Percentiles rank a stretch among this genome's conserved stretches.
These are phyloP conservation scores for Limnanthes douglasii DNA, from an alignment of 345 rosid species.

Conservation along the genomic window DNA sequence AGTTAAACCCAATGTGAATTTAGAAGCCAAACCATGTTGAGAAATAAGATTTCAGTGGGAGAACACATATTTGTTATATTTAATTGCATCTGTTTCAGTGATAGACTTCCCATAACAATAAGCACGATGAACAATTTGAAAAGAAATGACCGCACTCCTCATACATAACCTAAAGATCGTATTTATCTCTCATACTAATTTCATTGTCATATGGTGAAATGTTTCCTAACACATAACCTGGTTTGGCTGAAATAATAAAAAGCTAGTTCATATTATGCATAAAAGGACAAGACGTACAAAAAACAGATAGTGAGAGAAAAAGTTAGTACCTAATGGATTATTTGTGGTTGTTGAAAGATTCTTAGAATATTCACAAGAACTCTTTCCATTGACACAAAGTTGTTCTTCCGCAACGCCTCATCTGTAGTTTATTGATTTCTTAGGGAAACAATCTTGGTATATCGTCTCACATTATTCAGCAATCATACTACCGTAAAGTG, in stretches of 20 bases:
- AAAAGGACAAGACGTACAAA: background rate
- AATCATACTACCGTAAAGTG: too few relatives aligned
- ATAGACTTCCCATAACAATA: constrained; percentile 40
- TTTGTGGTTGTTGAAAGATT: constrained; percentile 38
- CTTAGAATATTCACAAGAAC: constrained; percentile 24
- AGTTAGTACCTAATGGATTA: constrained; percentile 36
- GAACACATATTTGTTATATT: constrained; percentile 25
- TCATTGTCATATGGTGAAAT: constrained; percentile 44
- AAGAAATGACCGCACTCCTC: constrained; percentile 32
- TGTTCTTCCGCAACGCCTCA: constrained; percentile 17
- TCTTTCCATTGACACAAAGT: constrained; percentile 25
- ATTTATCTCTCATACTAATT: constrained; percentile 29
- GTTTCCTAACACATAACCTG: constrained; percentile 50
- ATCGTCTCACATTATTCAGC: constrained; percentile 40
- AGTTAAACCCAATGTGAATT: constrained; percentile 50
- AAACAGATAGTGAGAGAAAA: background rate
- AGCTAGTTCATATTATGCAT: constrained; percentile 5
- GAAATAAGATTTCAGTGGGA: constrained; percentile 38
- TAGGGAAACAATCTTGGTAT: constrained; percentile 12
- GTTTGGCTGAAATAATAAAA: constrained; percentile 33
- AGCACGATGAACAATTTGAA: constrained; percentile 27
- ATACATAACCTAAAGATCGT: constrained; percentile 53
- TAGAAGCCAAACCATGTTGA: constrained; percentile 38
- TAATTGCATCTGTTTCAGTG: constrained; percentile 27
- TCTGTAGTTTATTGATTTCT: constrained; percentile 23